Conservation (phyloP, 257 asterid species). For the Forsythia viridissima region DNA sequence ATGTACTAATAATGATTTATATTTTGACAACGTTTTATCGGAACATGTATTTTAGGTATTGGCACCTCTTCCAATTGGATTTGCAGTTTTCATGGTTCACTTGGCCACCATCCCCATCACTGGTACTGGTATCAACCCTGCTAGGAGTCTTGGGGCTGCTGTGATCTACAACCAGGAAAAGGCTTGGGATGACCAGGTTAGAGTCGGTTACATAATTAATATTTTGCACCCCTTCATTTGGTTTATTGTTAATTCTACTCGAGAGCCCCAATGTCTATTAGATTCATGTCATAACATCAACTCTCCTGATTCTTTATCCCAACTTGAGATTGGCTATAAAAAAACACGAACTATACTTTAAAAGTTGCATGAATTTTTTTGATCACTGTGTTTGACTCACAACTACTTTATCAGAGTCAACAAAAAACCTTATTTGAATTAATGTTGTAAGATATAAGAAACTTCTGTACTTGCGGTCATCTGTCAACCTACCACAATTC, state of each 20-base stretch:
- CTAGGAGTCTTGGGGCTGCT: slow-evolving; percentile 45
- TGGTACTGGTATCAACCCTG: slow-evolving; percentile 48
- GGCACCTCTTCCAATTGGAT: slow-evolving; percentile 49
- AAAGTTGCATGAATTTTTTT: no score
- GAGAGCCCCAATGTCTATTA: background rate
- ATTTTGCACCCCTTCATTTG: no score
- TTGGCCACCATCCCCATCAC: slow-evolving; percentile 45
- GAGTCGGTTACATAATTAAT: background rate
- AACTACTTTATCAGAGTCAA: no score
- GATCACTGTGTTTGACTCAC: no score
- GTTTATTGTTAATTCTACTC: background rate
- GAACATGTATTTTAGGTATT: slow-evolving; percentile 21
- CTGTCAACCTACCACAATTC: no score
- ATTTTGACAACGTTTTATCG: background rate
- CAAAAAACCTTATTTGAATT: no score
- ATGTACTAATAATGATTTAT: no score
- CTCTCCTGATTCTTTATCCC: no score
- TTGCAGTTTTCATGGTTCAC: slow-evolving; percentile 48
- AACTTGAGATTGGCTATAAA: no score
- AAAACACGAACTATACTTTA: background rate
- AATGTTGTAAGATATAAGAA: no score
- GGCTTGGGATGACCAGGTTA: slow-evolving; percentile 40
- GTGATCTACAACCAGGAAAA: slow-evolving; percentile 29
- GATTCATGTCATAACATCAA: no score
- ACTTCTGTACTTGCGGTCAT: no score